Conservation (phyloP, 352 stramenopile genomes). For the Phytophthora pinifolia region DNA sequence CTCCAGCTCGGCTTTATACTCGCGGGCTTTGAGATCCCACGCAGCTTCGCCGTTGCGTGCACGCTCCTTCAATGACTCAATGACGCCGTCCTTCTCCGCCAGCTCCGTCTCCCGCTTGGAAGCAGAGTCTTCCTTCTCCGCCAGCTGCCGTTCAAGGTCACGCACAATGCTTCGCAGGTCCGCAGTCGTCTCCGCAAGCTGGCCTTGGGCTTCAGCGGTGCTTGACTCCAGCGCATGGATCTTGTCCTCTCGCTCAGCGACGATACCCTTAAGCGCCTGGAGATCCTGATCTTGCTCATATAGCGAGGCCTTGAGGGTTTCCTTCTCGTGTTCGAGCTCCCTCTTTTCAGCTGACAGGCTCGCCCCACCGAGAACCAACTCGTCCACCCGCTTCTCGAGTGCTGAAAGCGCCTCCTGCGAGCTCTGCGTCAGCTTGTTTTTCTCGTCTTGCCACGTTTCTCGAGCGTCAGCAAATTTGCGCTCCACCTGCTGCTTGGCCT, state of each 20-base stretch:
- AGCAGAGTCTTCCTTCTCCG: conserved; percentile 12
- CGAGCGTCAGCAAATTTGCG: conserved; percentile 19
- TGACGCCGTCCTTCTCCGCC: conserved; percentile 12
- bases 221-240: conserved; percentile 20
- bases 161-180: conserved; percentile 16
- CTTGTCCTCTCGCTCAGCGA: conserved; percentile 21
- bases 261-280: conserved; percentile 17
- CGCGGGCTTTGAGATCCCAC: conserved; percentile 17
- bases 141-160: conserved; percentile 23
- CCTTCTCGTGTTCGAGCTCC: conserved; percentile 25
- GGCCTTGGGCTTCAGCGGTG: conserved; percentile 9
- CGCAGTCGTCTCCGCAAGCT: conserved; percentile 16
- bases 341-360: conserved; percentile 16
- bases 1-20: conserved; percentile 37
- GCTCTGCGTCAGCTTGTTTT: conserved; percentile 17
- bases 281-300: conserved; percentile 16
- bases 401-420: conserved; percentile 16
- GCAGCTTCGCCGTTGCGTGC: conserved; percentile 17
- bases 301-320: conserved; percentile 13
- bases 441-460: conserved; percentile 24
- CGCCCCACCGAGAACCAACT: conserved; percentile 10
- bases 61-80: conserved; percentile 25
- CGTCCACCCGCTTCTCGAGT: conserved; percentile 24
- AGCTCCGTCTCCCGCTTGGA: conserved; percentile 22
- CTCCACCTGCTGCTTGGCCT: conserved; percentile 28